Percentiles rank a stretch among this genome's conserved stretches.
phyloP scores from a whole-genome alignment of 2,329 filamentous ascomycete genomes.

The Pseudogymnoascus verrucosus region DNA sequence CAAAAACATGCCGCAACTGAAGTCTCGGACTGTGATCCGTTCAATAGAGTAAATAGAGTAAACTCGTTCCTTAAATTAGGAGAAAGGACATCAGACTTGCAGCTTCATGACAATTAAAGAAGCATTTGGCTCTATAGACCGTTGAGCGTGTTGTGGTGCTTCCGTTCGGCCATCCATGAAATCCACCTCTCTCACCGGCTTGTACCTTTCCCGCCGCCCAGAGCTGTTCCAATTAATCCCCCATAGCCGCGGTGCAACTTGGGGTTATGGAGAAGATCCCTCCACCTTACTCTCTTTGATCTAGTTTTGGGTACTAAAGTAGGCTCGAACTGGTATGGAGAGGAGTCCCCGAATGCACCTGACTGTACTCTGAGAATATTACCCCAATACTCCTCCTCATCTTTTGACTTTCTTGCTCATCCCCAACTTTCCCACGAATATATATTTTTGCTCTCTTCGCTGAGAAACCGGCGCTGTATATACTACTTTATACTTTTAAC shows the following conservation, averaged over 20 bases:
- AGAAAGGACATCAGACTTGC: background rate
- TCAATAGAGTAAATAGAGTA: background rate
- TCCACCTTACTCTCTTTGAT: conserved; percentile 4
- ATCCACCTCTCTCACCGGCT: background rate
- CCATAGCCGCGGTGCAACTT: conserved; percentile 8
- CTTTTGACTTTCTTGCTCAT: background rate
- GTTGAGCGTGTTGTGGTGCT: background rate
- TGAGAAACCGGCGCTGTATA: conserved; percentile 5
- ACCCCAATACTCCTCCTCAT: conserved; percentile 7
- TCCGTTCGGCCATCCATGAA: background rate
- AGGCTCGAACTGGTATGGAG: background rate
- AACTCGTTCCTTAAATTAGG: background rate
- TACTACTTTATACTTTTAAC: background rate
- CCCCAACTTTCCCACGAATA: background rate
- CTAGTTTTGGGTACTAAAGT: conserved; percentile 2
- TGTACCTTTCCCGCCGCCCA: conserved; percentile 1
- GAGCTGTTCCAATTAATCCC: background rate
- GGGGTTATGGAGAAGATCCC: conserved; percentile 8
- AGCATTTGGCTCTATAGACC: too few relatives aligned
- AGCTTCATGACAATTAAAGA: background rate
- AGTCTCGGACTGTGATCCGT: background rate
- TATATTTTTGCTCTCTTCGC: background rate
- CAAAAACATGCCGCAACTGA: background rate
- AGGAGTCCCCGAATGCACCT: background rate
- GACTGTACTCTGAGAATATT: conserved; percentile 5